Evolutionary conservation across 768 basidiomycete species (phyloP).

Genomic region (Rhodotorula sphaerocarpa): DNA sequence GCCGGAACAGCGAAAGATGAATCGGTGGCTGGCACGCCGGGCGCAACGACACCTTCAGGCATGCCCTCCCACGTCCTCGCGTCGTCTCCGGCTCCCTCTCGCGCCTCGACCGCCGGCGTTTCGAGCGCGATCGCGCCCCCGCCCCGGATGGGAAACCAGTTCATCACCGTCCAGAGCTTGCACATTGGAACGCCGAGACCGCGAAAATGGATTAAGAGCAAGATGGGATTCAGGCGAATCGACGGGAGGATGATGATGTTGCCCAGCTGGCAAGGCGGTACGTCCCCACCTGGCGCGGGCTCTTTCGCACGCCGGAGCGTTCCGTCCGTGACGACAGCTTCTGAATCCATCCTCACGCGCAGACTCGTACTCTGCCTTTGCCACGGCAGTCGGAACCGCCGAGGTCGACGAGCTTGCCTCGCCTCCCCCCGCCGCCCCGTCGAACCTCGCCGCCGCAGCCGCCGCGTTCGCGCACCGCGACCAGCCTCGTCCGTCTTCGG

Average conservation of each 20-base stretch:
- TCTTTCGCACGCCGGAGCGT: too few species aligned
- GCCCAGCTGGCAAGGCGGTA: slow-evolving; percentile 23
- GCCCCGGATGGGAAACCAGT: slow-evolving; percentile 18
- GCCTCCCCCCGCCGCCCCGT: slow-evolving; percentile 1
- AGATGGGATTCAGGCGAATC: slow-evolving; percentile 8
- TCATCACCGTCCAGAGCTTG: slow-evolving; percentile 3
- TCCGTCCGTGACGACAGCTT: not conserved
- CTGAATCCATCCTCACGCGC: not conserved
- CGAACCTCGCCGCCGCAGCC: not conserved
- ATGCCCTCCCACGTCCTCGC: not conserved
- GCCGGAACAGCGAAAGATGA: too few species aligned
- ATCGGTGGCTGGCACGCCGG: not conserved
- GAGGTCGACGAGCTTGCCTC: slow-evolving; percentile 23
- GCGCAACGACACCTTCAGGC: not conserved
- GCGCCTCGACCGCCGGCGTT: not conserved
- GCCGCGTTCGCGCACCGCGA: not conserved
- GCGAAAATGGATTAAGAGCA: slow-evolving; percentile 14
- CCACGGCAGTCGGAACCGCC: not conserved
- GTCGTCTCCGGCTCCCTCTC: not conserved
- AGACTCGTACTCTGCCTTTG: slow-evolving; percentile 17
- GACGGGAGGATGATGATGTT: slow-evolving; percentile 1
- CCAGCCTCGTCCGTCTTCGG: not conserved
- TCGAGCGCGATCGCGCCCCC: slow-evolving; percentile 13
- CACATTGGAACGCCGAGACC: slow-evolving; percentile 19
- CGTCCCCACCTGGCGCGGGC: not conserved